These are phyloP conservation scores for Globisporangium viniferum DNA, from an alignment of 352 stramenopile species.

Conservation along the genomic window DNA sequence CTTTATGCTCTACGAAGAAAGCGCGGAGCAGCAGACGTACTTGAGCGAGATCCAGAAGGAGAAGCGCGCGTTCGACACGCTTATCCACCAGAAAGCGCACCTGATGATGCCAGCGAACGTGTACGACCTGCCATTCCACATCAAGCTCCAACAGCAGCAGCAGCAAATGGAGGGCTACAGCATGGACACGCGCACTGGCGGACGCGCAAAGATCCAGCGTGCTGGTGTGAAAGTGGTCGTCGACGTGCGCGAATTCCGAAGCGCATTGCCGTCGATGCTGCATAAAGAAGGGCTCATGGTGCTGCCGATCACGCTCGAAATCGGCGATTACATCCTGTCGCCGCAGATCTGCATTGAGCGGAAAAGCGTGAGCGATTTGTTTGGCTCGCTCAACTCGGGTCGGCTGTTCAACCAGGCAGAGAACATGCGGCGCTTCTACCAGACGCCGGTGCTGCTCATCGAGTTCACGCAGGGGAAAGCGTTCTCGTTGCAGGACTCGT, in stretches of 20 bases:
- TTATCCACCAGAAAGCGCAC: constrained; percentile 95
- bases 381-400: constrained; percentile 94
- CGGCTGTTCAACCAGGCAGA: constrained; percentile 94
- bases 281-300: constrained; percentile 93
- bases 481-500: constrained; percentile 85
- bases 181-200: constrained; percentile 77
- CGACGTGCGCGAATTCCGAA: constrained; percentile 97
- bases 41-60: constrained; percentile 93
- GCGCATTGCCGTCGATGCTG: constrained; percentile 94
- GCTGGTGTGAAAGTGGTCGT: constrained; percentile 84
- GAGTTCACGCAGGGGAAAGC: constrained; percentile 90
- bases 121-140: constrained; percentile 76
- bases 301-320: constrained; percentile 93
- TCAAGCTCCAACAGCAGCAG: constrained; percentile 59
- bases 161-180: constrained; percentile 67
- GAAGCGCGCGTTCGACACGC: constrained; percentile 94
- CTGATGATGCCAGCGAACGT: constrained; percentile 89
- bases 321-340: constrained; percentile 98
- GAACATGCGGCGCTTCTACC: constrained; percentile 81
- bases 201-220: constrained; percentile 37
- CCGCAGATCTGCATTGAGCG: constrained; percentile 97
- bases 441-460: constrained; percentile 94
- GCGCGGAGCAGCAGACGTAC: constrained; percentile 95
- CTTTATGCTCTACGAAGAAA: constrained; percentile 96
- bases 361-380: constrained; percentile 96